Evolutionary conservation across 2,329 filamentous ascomycete genomes (phyloP), one percentile per base, ranked within the genome.

Genomic region (Phyllosticta citribraziliensis): DNA sequence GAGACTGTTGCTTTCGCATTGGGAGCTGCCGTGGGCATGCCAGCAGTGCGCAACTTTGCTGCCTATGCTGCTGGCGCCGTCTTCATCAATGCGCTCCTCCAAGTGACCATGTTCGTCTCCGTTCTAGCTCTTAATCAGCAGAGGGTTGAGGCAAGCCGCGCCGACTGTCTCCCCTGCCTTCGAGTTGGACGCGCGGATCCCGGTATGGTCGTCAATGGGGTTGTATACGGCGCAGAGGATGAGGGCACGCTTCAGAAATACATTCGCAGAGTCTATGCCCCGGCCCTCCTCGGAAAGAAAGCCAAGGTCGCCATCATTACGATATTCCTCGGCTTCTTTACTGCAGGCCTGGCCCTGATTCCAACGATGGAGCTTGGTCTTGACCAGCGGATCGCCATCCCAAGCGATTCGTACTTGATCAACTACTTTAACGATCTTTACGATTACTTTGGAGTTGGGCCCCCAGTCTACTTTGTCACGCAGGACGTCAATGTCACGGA

Each of bases 401-500:
- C 94, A 0, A 89, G 89, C 65, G 92, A 90, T 68, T 97, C 93
- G 1, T 99, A 99, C 72, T 79, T 99, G 57, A 96, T 99, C 64
- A 85, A 88, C 10, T 99, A 96, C 74, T 99, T 99, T 75, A 91
- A 97, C 69, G 94, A 99, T 71, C 79, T 99, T 30, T 96, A 97
- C 72, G 85, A 86, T 63, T 99, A 99, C 72, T 88, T 97, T 67
- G 89, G 92, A 63, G 87, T 86, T 17, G 95, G 94, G 0, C 93
- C 94, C 56, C 94, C 94, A 0, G 91, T 99, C 8, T 99, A 97
- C 74, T 99, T 99, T 72, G 91, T 99, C 54, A 91, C 92, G 2
- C 85, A 87, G 20, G 83, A 88, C 56, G 79, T 94, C 53, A 94
- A 97, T 67, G 82, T 87, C 17, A 95, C 93, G 0, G 76, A 88